Percentiles rank a stretch among this genome's conserved stretches.
These are phyloP conservation scores for Ganoderma boninense DNA, from an alignment of 1,284 basidiomycete genomes.

Conservation along the genomic window DNA sequence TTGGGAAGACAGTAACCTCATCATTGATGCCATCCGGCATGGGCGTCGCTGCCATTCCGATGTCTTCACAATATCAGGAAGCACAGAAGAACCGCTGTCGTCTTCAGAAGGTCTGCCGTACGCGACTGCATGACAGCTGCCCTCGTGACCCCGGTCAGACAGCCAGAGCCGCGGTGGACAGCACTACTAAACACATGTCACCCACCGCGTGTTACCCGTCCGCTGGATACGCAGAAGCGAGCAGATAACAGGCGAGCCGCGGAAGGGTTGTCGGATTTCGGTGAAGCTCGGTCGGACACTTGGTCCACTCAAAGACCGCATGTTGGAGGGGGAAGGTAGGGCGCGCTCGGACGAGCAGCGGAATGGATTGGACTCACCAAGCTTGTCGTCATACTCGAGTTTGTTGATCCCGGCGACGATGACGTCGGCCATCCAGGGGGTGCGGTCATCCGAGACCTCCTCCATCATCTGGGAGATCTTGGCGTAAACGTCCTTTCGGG, in stretches of 20 bases:
- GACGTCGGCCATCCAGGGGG: conserved; percentile 78
- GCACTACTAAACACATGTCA: neutral
- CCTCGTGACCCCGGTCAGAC: neutral
- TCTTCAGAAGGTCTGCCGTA: neutral
- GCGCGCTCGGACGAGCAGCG: neutral
- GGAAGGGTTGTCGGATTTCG: neutral
- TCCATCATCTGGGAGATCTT: conserved; percentile 72
- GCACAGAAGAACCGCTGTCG: neutral
- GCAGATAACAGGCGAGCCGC: neutral
- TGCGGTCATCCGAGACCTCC: conserved; percentile 65
- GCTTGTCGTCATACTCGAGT: conserved; percentile 71
- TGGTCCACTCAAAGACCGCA: neutral
- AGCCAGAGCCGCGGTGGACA: neutral
- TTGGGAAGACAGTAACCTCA: neutral
- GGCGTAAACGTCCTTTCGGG: conserved; percentile 66
- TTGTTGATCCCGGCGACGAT: conserved; percentile 66
- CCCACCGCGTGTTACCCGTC: neutral
- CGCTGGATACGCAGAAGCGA: neutral
- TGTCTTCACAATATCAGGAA: neutral
- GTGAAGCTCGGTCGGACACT: too few relatives aligned
- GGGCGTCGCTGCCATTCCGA: neutral
- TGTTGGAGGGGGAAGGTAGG: too few relatives aligned
- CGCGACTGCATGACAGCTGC: neutral
- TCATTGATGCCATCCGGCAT: neutral
- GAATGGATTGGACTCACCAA: conserved; percentile 54